A percentile compares a stretch with the other conserved stretches of the same genome.
Evolutionary conservation across 2,329 filamentous ascomycete genomes (phyloP).

Genomic region (Pseudogymnoascus sp.): DNA sequence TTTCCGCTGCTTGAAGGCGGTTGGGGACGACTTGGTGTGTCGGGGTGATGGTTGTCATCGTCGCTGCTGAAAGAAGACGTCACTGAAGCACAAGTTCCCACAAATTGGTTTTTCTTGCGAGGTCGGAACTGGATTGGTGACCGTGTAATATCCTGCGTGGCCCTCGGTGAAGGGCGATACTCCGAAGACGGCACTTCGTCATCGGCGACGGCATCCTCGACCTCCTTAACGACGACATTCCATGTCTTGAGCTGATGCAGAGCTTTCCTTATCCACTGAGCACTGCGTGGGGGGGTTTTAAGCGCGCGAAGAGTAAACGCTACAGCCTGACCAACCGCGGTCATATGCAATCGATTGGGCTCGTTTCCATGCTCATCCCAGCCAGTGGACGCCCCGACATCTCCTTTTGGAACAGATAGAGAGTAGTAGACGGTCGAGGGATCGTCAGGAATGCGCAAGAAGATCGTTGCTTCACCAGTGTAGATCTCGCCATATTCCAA

Average conservation of each 20-base stretch:
- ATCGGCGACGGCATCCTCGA: slow-evolving; percentile 1
- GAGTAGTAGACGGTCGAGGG: slow-evolving; percentile 9
- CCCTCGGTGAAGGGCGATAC: neutral
- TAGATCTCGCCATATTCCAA: slow-evolving; percentile 25
- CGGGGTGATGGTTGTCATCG: neutral
- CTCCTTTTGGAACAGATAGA: slow-evolving; percentile 9
- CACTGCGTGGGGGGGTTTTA: neutral
- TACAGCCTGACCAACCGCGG: neutral
- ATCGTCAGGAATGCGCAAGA: slow-evolving; percentile 11
- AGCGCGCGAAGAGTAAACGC: neutral
- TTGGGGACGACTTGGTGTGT: slow-evolving; percentile 3
- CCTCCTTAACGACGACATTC: slow-evolving; percentile 2
- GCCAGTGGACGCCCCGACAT: neutral
- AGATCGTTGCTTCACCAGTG: slow-evolving; percentile 19
- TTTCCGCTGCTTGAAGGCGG: neutral
- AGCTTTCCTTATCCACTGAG: neutral
- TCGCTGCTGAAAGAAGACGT: neutral
- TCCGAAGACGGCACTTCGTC: slow-evolving; percentile 5
- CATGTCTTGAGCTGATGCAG: neutral
- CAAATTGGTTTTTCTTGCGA: neutral
- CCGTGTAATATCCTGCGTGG: neutral
- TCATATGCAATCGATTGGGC: neutral
- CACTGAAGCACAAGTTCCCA: neutral
- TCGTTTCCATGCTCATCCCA: neutral
- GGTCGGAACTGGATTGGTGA: neutral